Base-by-base conservation (phyloP, 1,284 basidiomycete species). In the Laetiporus sulphureus region DNA sequence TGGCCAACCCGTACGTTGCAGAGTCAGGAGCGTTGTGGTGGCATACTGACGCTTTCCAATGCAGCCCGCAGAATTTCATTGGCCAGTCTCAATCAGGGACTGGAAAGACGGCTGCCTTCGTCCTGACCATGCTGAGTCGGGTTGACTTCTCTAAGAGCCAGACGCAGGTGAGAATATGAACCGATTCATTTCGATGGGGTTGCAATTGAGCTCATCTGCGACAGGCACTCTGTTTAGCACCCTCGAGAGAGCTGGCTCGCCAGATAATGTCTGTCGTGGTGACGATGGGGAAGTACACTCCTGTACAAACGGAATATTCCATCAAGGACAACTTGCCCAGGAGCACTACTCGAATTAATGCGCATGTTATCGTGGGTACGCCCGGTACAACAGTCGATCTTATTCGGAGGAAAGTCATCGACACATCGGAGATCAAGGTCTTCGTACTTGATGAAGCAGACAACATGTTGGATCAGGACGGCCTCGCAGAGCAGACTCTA, bases 1-100 rank as follows among this genome's bases (percentile, higher is more conserved):
- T 99, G 12, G 66, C 81, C 45, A 88, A 96, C 61, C 96, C 95
- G 91, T 95, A 43, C 43, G 56, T 56, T 20, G 22, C 20, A 37
- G 5, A 11, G 16, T 5, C 21, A 5, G 10, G 34, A 8, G 8
- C 27, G 8, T 29, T 32, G 8, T 16, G 10, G 23, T 36, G 7
- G 10, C 34, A n/a, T n/a, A n/a, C n/a, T n/a, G n/a, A n/a, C n/a
- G n/a, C 12, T 31, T 13, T 7, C n/a, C 16, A 42, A n/a, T n/a
- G n/a, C 47, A 96, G 93, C 15, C 88, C 94, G 5, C 85, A 84
- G 44, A 99, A 99, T 67, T 95, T 99, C 84, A 99, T 99, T 63
- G 96, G 93, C 8, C 96, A 99, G 68, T 97, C 93, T 37, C 96
- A 99, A 62, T 99, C 96, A 19, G 96, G 96, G 32, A 99, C 96